Percentiles rank a stretch among this genome's conserved stretches.
These are phyloP conservation scores for Pseudogymnoascus verrucosus DNA, from an alignment of 2,329 filamentous ascomycete species.

Conservation along the genomic window DNA sequence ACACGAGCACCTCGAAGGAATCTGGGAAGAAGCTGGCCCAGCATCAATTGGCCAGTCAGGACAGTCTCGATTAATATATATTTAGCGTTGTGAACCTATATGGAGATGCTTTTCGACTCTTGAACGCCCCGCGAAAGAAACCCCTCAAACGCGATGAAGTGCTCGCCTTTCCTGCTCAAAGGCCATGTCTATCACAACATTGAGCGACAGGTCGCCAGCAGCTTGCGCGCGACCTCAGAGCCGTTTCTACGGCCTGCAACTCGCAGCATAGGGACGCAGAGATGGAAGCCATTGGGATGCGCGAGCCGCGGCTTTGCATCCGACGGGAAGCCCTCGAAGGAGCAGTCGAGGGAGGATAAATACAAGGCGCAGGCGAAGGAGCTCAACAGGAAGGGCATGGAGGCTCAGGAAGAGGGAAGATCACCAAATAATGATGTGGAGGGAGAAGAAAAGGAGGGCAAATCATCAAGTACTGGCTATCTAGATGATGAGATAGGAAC, in stretches of 20 bases:
- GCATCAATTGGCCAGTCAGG: neutral
- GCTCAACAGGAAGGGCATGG: slow-evolving; percentile 28
- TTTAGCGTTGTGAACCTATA: neutral
- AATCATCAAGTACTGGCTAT: slow-evolving; percentile 26
- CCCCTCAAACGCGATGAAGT: slow-evolving; percentile 6
- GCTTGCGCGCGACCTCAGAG: neutral
- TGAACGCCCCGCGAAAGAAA: neutral
- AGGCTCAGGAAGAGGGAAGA: slow-evolving; percentile 31
- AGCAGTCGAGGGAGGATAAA: neutral
- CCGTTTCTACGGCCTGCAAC: no score
- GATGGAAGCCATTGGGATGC: neutral
- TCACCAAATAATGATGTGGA: slow-evolving; percentile 22
- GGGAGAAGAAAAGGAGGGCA: neutral
- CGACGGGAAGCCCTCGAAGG: neutral
- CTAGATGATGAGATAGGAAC: slow-evolving; percentile 29
- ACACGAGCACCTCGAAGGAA: neutral
- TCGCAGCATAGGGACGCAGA: neutral
- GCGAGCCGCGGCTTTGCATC: neutral
- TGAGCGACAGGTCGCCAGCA: neutral
- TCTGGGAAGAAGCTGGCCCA: neutral
- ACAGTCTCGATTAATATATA: neutral
- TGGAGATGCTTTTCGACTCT: neutral
- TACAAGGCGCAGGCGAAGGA: slow-evolving; percentile 19
- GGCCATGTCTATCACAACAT: neutral
- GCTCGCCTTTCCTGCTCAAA: neutral